Evolutionary conservation across 139 green algal genomes (phyloP).

Genomic region (Closterium sp.): DNA sequence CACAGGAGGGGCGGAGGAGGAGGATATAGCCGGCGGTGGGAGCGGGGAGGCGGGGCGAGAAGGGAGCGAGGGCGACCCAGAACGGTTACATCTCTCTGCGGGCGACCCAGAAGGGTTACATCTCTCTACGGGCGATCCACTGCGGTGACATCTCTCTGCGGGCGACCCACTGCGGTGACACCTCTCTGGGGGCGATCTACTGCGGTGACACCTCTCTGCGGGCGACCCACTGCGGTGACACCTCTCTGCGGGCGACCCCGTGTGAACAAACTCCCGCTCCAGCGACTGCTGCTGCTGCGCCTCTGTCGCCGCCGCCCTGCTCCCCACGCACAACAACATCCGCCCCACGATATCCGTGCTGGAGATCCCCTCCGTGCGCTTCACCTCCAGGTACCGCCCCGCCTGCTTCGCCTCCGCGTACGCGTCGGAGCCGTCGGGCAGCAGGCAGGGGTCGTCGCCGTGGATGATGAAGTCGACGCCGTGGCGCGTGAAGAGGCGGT

Average conservation of each 20-base stretch:
- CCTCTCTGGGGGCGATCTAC: too few relatives aligned
- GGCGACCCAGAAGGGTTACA: neutral
- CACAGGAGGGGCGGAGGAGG: neutral
- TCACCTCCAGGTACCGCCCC: constrained; percentile 88
- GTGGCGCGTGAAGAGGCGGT: constrained; percentile 86
- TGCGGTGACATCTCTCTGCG: neutral
- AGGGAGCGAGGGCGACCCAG: neutral
- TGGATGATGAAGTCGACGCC: constrained; percentile 99
- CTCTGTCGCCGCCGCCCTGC: neutral
- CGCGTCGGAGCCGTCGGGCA: constrained; percentile 96
- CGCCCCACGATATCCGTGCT: constrained; percentile 97
- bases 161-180: neutral
- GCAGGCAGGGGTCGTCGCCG: constrained; percentile 96
- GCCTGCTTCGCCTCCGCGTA: constrained; percentile 91
- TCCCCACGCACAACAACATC: constrained; percentile 87
- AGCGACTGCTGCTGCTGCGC: constrained; percentile 32
- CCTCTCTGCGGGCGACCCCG: neutral
- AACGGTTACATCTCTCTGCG: neutral
- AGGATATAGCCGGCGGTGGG: neutral
- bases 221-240: neutral
- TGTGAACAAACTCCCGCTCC: constrained; percentile 37
- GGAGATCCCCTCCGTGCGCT: constrained; percentile 95
- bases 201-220: too few relatives aligned
- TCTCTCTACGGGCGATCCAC: neutral
- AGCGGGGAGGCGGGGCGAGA: neutral